Evolutionary conservation across 192 early-diverging fungal genomes (phyloP).

Genomic region (Backusella sp.): DNA sequence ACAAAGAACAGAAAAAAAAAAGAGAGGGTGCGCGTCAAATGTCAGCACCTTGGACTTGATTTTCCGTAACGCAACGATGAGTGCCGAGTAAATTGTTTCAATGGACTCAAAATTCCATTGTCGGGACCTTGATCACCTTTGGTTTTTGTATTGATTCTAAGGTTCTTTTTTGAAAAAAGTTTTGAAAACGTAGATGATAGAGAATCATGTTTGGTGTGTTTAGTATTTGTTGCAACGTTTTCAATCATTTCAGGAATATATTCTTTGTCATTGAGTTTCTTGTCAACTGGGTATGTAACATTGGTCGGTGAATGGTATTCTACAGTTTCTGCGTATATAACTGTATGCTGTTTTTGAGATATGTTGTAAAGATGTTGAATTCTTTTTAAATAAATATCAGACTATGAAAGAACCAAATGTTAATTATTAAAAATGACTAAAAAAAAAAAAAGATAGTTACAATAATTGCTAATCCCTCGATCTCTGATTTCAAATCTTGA

Average conservation of each 20-base stretch:
- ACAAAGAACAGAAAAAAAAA: too few relatives aligned
- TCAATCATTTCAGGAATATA: background rate
- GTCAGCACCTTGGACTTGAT: background rate
- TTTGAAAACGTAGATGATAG: background rate
- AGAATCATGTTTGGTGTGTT: background rate
- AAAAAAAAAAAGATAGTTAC: background rate
- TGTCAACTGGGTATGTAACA: background rate
- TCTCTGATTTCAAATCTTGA: background rate
- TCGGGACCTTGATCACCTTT: background rate
- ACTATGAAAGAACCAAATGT: background rate
- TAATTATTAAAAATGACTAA: background rate
- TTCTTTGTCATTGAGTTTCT: background rate
- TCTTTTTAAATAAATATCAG: background rate
- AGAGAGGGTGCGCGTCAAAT: background rate
- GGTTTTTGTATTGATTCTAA: background rate
- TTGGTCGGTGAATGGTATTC: background rate
- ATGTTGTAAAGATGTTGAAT: background rate
- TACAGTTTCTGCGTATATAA: background rate
- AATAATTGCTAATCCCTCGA: background rate
- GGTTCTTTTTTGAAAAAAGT: background rate
- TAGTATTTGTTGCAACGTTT: background rate
- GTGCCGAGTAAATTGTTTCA: background rate
- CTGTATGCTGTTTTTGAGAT: background rate
- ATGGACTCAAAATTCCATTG: background rate
- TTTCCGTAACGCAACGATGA: background rate